Evolutionary conservation across 1,139 yeast genomes (phyloP).

Genomic region (Arxiozyma heterogenica): DNA sequence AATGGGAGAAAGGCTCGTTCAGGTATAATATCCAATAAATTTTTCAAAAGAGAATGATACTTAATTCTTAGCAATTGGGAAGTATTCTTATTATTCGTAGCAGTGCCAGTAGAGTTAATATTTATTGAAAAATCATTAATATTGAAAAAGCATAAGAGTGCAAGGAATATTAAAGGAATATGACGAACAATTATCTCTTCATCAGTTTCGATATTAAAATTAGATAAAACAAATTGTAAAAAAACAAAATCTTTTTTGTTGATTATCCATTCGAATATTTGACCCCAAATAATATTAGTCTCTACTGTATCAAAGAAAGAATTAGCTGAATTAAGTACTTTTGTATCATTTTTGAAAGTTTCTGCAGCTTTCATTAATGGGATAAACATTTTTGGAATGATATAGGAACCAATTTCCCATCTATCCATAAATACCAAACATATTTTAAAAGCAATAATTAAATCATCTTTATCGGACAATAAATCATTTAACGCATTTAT

Average conservation of each 20-base stretch:
- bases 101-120: background rate
- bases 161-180: conserved; percentile 58
- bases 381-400: conserved; percentile 60
- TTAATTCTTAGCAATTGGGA: background rate
- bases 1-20: conserved; percentile 48
- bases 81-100: background rate
- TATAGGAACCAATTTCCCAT: conserved; percentile 80
- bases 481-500: conserved; percentile 44
- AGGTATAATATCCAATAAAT: conserved; percentile 44
- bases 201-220: conserved; percentile 61
- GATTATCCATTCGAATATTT: conserved; percentile 38
- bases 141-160: conserved; percentile 31
- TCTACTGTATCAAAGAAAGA: conserved; percentile 81
- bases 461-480: conserved; percentile 33
- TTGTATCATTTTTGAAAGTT: conserved; percentile 28
- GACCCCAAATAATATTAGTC: conserved; percentile 66
- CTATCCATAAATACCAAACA: conserved; percentile 72
- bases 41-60: conserved; percentile 27
- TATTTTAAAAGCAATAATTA: conserved; percentile 45
- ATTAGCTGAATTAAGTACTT: conserved; percentile 49
- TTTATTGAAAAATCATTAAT: background rate
- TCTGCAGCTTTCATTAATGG: conserved; percentile 46
- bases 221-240: conserved; percentile 48
- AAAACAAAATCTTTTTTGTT: conserved; percentile 34
- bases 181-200: conserved; percentile 78